Evolutionary conservation across 805 yeast species (phyloP).

Genomic region (Isabelozyma heimii): DNA sequence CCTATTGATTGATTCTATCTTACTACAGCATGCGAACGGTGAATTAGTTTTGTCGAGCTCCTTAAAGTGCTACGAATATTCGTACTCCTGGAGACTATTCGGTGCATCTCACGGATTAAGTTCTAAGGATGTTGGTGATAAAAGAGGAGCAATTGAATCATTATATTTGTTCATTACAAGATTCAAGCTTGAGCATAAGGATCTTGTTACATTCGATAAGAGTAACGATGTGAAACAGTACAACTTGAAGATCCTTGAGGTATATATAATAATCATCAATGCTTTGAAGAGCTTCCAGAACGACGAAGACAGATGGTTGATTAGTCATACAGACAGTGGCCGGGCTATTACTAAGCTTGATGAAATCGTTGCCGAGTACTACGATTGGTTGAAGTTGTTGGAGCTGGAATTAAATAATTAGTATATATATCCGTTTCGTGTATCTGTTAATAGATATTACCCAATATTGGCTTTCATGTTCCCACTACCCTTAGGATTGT

Average conservation of each 20-base stretch:
- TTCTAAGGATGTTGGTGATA: conserved; percentile 21
- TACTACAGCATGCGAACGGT: conserved; percentile 30
- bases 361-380: conserved; percentile 31
- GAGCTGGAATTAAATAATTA: conserved; percentile 10
- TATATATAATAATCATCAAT: conserved; percentile 40
- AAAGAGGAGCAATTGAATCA: conserved; percentile 38
- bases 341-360: conserved; percentile 21
- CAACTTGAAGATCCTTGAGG: conserved; percentile 38
- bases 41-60: conserved; percentile 27
- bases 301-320: conserved; percentile 38
- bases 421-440: not conserved
- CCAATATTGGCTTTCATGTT: conserved; percentile 59
- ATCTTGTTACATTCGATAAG: conserved; percentile 10
- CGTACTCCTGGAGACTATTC: conserved; percentile 41
- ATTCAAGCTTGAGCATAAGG: conserved; percentile 24
- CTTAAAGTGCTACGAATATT: conserved; percentile 32
- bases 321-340: conserved; percentile 14
- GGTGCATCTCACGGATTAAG: conserved; percentile 14
- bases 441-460: conserved; percentile 8
- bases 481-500: conserved; percentile 85
- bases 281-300: conserved; percentile 30
- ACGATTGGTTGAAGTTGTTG: conserved; percentile 32
- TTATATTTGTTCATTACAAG: conserved; percentile 36
- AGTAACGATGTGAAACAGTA: conserved; percentile 27
- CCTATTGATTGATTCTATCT: conserved; percentile 29